These are phyloP conservation scores for Acer saccharum DNA, from an alignment of 345 rosid species.

Conservation along the genomic window DNA sequence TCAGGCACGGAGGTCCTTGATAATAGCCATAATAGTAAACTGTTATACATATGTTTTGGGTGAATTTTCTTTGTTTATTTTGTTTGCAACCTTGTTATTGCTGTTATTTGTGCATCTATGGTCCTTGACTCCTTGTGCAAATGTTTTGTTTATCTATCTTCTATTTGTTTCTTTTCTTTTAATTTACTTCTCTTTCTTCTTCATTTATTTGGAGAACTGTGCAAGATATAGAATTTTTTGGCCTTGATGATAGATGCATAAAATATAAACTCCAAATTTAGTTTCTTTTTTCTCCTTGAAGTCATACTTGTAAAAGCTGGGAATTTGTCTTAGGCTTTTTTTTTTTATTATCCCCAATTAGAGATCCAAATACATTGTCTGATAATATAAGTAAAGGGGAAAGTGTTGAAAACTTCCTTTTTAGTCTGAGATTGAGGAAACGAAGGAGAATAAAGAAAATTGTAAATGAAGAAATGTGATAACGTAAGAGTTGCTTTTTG, in stretches of 20 bases:
- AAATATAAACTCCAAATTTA: background rate
- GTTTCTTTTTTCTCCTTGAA: background rate
- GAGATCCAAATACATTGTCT: background rate
- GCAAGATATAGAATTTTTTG: no score
- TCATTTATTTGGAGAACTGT: no score
- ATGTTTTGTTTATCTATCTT: background rate
- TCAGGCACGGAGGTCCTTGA: conserved; percentile 82
- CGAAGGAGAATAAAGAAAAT: background rate
- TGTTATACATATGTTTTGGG: background rate
- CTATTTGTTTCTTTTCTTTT: background rate
- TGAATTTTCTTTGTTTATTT: conserved; percentile 8
- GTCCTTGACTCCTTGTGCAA: background rate
- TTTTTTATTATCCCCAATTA: background rate
- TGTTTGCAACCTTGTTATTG: background rate
- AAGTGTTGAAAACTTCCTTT: background rate
- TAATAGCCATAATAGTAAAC: conserved; percentile 10
- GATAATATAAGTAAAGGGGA: background rate
- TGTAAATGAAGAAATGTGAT: background rate
- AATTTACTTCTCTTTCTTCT: no score
- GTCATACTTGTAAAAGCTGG: background rate
- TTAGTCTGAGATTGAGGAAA: background rate
- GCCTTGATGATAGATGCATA: background rate
- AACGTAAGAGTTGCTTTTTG: background rate
- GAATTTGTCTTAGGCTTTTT: background rate
- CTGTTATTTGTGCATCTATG: background rate